A percentile compares a stretch with the other conserved stretches of the same genome.
Conservation (phyloP, 78 protist species). For the Creolimax fragrantissima region DNA sequence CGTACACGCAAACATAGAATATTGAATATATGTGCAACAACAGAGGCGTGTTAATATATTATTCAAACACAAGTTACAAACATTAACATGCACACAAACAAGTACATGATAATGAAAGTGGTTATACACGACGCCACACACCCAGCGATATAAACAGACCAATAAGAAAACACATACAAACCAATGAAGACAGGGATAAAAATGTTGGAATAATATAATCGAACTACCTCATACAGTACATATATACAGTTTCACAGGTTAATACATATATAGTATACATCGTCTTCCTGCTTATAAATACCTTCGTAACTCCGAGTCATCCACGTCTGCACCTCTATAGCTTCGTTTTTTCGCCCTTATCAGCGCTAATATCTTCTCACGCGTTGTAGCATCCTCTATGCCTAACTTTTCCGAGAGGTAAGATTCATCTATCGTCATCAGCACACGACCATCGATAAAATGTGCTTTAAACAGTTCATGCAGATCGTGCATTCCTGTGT, state of each 20-base stretch:
- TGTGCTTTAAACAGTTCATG: background rate
- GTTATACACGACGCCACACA: background rate
- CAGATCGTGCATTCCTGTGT: background rate
- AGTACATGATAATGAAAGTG: background rate
- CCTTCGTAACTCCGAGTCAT: too few relatives aligned
- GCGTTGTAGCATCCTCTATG: background rate
- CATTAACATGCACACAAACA: background rate
- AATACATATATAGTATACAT: too few relatives aligned
- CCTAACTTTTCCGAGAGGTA: background rate
- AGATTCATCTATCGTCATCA: background rate
- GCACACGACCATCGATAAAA: background rate
- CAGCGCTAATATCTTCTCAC: background rate
- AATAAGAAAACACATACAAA: background rate
- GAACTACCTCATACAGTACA: conserved; percentile 1
- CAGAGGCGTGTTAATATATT: background rate
- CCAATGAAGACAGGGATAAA: background rate
- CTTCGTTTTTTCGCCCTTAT: background rate
- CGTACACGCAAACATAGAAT: background rate
- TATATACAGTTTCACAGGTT: too few relatives aligned
- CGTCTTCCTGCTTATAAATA: too few relatives aligned
- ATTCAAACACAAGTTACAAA: background rate
- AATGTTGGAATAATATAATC: background rate
- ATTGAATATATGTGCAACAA: background rate
- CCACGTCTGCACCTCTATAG: background rate
- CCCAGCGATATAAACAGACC: background rate